phyloP scores from a whole-genome alignment of 805 yeast genomes.

The Groenewaldozyma tartarivorans region DNA sequence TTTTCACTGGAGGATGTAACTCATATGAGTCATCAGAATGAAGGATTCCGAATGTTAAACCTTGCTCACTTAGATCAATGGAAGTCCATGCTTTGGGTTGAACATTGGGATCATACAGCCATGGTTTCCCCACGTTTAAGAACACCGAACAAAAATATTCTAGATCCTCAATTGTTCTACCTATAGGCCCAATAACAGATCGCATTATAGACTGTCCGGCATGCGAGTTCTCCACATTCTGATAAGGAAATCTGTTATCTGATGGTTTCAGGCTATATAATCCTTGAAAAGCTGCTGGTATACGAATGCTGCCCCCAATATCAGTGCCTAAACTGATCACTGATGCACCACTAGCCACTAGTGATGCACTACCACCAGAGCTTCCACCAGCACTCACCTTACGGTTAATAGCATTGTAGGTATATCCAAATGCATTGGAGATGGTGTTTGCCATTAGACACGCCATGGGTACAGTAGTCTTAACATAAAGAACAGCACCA shows the following conservation, averaged over 20 bases:
- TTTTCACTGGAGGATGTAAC: constrained; percentile 43
- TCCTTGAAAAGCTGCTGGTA: constrained; percentile 37
- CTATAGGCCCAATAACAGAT: constrained; percentile 43
- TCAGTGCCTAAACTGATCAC: constrained; percentile 46
- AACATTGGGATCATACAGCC: constrained; percentile 41
- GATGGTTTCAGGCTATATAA: constrained; percentile 42
- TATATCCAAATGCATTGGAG: constrained; percentile 37
- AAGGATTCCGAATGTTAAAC: constrained; percentile 9
- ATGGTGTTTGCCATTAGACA: constrained; percentile 42
- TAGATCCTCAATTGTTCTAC: constrained; percentile 31
- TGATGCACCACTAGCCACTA: constrained; percentile 35
- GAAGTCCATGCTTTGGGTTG: constrained; percentile 42
- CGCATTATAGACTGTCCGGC: constrained; percentile 32
- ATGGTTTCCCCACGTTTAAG: constrained; percentile 33
- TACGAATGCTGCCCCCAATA: constrained; percentile 44
- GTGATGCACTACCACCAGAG: constrained; percentile 47
- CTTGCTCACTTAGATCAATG: neutral
- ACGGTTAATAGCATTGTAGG: constrained; percentile 37
- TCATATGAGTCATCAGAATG: constrained; percentile 34
- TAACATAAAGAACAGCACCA: constrained; percentile 47
- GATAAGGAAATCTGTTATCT: constrained; percentile 25
- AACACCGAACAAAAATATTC: constrained; percentile 32
- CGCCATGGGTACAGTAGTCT: constrained; percentile 45
- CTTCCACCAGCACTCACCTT: constrained; percentile 42
- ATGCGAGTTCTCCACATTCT: constrained; percentile 18